These are phyloP conservation scores for Albugo laibachii DNA, from an alignment of 352 stramenopile genomes.

Conservation along the genomic window DNA sequence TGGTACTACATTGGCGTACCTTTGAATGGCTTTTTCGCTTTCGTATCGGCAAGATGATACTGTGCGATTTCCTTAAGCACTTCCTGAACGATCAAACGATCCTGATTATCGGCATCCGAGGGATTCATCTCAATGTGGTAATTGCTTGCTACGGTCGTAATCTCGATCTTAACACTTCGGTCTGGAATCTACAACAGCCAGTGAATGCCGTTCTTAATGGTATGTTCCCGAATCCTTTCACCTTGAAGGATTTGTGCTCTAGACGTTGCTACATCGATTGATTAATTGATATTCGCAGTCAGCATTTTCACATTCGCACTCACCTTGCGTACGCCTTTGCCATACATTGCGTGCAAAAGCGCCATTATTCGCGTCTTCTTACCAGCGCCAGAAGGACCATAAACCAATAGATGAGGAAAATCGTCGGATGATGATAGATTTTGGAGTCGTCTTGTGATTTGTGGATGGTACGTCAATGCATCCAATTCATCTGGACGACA, in stretches of 20 bases:
- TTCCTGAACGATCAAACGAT: slow-evolving; percentile 95
- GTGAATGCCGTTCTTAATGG: no score
- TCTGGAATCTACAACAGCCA: slow-evolving; percentile 12
- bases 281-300: not conserved
- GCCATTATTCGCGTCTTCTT: slow-evolving; percentile 98
- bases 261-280: slow-evolving; percentile 22
- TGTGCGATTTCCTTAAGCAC: slow-evolving; percentile 99
- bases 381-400: slow-evolving; percentile 91
- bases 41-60: slow-evolving; percentile 63
- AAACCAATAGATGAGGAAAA: slow-evolving; percentile 95
- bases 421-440: slow-evolving; percentile 67
- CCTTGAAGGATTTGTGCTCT: slow-evolving; percentile 88
- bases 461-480: slow-evolving; percentile 86
- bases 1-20: slow-evolving; percentile 3
- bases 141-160: slow-evolving; percentile 94
- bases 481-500: slow-evolving; percentile 86
- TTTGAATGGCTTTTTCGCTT: slow-evolving; percentile 58
- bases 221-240: not conserved
- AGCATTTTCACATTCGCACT: slow-evolving; percentile 3
- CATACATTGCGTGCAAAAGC: slow-evolving; percentile 91
- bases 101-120: slow-evolving; percentile 90
- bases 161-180: slow-evolving; percentile 88
- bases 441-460: slow-evolving; percentile 82
- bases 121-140: slow-evolving; percentile 99
- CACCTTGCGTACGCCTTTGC: slow-evolving; percentile 83